Evolutionary conservation across 2,329 filamentous ascomycete species (phyloP), one percentile per base, ranked within the genome.

Genomic region (Colletotrichum lupini): DNA sequence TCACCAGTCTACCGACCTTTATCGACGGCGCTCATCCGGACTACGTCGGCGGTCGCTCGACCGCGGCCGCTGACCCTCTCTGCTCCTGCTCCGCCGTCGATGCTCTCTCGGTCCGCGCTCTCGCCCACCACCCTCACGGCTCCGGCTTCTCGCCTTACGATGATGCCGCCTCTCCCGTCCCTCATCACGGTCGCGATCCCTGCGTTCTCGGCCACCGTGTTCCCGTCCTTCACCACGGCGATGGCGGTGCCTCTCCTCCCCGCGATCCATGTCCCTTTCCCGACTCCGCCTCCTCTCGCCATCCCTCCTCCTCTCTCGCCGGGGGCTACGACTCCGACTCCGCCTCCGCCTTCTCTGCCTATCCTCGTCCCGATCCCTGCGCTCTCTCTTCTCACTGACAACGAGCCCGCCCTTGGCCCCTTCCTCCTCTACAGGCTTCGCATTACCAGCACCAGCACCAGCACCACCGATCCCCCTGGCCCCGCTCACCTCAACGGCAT

Each of bases 401-500:
- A 63, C 42, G 12, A 75, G 66, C 30, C 70, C 66, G 9, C 70
- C 69, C 61, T 49, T 49, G 42, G 14, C 16, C 14, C 68, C 74
- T 30, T 75, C 62, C 14, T 78, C 75, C 58, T 72, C 75, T 5
- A 74, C 46, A 80, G 61, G 56, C n/a, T 49, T 63, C 70, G 77
- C 78, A 69, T 14, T 76, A 52, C 67, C 76, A 70, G 57, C 67
- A 5, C 67, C 76, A 70, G 57, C 67, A 5, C 60, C 67, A 7
- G 77, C 77, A 0, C 81, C 78, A 0, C 79, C 82, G 12, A 83
- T 76, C 7, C 82, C 77, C 70, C 84, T 81, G 66, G 82, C 81
- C 1, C 76, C 77, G 5, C 85, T 88, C 32, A 93, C 88, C 53
- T 91, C 92, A 12, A 97, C 82, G 0, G 93, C 90, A 80, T 97